These are phyloP conservation scores for Solanum hybrid DNA, from an alignment of 305 asterid genomes.

Conservation along the genomic window DNA sequence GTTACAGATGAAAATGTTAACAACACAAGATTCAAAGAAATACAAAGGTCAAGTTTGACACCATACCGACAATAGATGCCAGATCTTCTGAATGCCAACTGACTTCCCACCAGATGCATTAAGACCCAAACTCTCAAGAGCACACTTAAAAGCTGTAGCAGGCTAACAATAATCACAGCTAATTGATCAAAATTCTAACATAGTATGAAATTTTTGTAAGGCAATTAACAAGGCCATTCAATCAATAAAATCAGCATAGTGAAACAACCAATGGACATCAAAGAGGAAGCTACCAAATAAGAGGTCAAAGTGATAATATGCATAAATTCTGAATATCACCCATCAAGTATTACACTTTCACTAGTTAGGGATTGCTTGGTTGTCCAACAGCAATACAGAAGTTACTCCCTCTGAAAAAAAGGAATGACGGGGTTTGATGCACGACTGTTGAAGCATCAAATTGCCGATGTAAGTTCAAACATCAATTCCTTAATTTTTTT, in stretches of 20 bases:
- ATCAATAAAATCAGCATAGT: neutral
- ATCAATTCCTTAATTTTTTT: neutral
- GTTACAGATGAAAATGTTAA: neutral
- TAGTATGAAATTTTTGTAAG: neutral
- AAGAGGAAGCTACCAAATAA: neutral
- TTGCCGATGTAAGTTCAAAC: neutral
- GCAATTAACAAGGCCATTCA: neutral
- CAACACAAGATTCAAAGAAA: neutral
- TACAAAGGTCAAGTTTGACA: neutral
- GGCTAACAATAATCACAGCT: constrained; percentile 46
- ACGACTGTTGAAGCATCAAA: neutral
- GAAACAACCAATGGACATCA: neutral
- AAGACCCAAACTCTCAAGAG: constrained; percentile 65
- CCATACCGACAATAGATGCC: constrained; percentile 87
- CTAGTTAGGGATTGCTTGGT: neutral
- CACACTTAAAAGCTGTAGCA: constrained; percentile 76
- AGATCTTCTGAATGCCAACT: constrained; percentile 85
- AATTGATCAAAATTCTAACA: neutral
- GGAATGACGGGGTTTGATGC: neutral
- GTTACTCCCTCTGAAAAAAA: neutral
- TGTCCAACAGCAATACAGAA: neutral
- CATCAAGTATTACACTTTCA: neutral
- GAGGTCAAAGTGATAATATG: neutral
- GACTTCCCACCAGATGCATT: constrained; percentile 79
- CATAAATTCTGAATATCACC: neutral